Percentiles rank a stretch among this genome's conserved stretches.
Conservation (phyloP, 768 basidiomycete genomes). For the Mycena alexandri region DNA sequence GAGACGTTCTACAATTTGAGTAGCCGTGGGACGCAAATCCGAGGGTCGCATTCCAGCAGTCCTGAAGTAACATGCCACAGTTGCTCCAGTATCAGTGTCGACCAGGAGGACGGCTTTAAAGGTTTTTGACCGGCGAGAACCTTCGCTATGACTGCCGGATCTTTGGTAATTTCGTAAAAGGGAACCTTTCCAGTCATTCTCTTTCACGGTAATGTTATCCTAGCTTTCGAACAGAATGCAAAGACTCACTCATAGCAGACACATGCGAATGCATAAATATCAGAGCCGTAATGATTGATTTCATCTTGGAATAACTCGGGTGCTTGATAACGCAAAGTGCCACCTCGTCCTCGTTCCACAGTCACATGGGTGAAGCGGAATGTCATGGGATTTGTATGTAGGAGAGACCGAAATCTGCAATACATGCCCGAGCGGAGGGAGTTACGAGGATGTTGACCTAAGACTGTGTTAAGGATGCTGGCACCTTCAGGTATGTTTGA, state of each 20-base stretch:
- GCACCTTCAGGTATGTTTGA: no score
- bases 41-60: slow-evolving; percentile 13
- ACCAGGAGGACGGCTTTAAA: not conserved
- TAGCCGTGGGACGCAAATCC: not conserved
- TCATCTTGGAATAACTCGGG: slow-evolving; percentile 49
- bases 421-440: no score
- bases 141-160: not conserved
- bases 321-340: slow-evolving; percentile 51
- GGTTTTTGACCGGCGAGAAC: not conserved
- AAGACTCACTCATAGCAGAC: slow-evolving; percentile 51
- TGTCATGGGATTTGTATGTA: no score
- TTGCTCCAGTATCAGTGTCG: not conserved
- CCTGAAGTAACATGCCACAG: slow-evolving; percentile 6
- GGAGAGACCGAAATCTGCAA: no score
- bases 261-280: slow-evolving; percentile 58
- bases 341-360: slow-evolving; percentile 35
- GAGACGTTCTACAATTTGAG: slow-evolving; percentile 1
- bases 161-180: slow-evolving; percentile 1
- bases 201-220: not conserved
- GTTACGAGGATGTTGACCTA: no score
- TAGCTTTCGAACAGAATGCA: no score
- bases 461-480: no score
- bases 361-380: slow-evolving; percentile 14
- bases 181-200: slow-evolving; percentile 12
- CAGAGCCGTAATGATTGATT: slow-evolving; percentile 40